phyloP scores from a whole-genome alignment of 2,329 filamentous ascomycete genomes.

The Endoconidiophora laricicola region DNA sequence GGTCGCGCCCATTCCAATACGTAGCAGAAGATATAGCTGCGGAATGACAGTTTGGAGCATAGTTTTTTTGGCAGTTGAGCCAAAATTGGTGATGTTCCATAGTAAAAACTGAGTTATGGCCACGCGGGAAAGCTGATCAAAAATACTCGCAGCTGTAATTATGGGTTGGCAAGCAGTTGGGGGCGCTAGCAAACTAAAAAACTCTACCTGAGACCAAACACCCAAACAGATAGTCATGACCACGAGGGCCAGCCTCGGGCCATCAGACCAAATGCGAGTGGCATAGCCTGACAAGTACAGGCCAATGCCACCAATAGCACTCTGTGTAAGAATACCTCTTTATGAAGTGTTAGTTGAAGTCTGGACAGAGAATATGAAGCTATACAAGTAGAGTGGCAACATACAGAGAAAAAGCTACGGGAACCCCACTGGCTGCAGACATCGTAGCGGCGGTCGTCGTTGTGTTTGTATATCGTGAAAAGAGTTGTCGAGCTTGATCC shows the following conservation, averaged over 20 bases:
- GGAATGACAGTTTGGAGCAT: conserved; percentile 23
- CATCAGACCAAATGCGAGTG: conserved; percentile 34
- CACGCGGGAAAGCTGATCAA: conserved; percentile 40
- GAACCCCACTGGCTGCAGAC: background rate
- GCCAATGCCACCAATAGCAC: conserved; percentile 30
- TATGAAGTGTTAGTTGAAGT: conserved; percentile 33
- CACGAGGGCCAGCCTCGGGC: conserved; percentile 48
- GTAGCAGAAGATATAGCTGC: conserved; percentile 30
- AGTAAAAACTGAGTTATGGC: conserved; percentile 37
- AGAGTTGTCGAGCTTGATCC: background rate
- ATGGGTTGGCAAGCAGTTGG: conserved; percentile 32
- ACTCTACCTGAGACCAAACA: conserved; percentile 37
- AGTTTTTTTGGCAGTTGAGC: background rate
- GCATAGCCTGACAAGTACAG: conserved; percentile 30
- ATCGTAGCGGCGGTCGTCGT: background rate
- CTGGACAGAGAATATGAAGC: background rate
- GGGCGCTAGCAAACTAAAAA: conserved; percentile 31
- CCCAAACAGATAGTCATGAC: conserved; percentile 33
- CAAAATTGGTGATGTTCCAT: conserved; percentile 27
- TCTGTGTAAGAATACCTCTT: conserved; percentile 40
- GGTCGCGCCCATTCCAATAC: conserved; percentile 35
- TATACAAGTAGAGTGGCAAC: background rate
- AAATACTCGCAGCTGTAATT: conserved; percentile 33
- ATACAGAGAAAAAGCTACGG: background rate
- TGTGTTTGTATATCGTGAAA: background rate